These are phyloP conservation scores for Diplogelasinospora grovesii DNA, from an alignment of 495 filamentous ascomycete genomes.

Conservation along the genomic window DNA sequence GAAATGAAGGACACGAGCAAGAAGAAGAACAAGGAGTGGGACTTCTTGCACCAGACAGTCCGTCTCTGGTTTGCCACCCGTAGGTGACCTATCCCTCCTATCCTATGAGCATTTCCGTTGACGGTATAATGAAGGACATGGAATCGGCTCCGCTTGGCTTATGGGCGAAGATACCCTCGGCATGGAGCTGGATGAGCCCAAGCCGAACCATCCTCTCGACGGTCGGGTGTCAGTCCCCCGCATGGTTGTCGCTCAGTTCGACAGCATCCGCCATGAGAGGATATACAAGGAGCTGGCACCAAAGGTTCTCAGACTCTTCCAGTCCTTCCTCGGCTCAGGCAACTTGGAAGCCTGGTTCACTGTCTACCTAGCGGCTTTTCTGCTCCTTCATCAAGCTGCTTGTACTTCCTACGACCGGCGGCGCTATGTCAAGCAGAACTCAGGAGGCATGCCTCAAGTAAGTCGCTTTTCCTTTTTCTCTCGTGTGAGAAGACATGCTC, in stretches of 20 bases:
- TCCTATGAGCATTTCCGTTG: neutral
- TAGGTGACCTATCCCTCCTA: constrained; percentile 15
- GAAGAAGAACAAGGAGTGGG: constrained; percentile 6
- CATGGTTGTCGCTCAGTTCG: constrained; percentile 45
- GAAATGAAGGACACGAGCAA: neutral
- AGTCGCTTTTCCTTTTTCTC: neutral
- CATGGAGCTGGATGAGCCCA: constrained; percentile 18
- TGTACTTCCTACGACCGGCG: constrained; percentile 15
- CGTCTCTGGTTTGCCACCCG: constrained; percentile 37
- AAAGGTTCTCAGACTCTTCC: constrained; percentile 23
- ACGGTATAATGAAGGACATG: constrained; percentile 12
- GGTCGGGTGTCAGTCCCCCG: constrained; percentile 29
- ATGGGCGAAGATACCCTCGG: constrained; percentile 26
- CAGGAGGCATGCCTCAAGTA: constrained; percentile 6
- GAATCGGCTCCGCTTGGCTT: constrained; percentile 33
- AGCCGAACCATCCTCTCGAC: constrained; percentile 13
- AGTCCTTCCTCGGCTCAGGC: constrained; percentile 24
- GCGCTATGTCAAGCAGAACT: constrained; percentile 12
- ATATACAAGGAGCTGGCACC: constrained; percentile 17
- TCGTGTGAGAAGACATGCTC: neutral
- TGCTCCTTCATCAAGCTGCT: constrained; percentile 21
- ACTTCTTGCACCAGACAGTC: constrained; percentile 26
- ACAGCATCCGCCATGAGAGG: constrained; percentile 30
- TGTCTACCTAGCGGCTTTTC: constrained; percentile 35
- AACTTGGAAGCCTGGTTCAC: constrained; percentile 32